Percentiles rank a stretch among this genome's conserved stretches.
Evolutionary conservation across 768 basidiomycete species (phyloP).

Genomic region (Boletus fagicola): DNA sequence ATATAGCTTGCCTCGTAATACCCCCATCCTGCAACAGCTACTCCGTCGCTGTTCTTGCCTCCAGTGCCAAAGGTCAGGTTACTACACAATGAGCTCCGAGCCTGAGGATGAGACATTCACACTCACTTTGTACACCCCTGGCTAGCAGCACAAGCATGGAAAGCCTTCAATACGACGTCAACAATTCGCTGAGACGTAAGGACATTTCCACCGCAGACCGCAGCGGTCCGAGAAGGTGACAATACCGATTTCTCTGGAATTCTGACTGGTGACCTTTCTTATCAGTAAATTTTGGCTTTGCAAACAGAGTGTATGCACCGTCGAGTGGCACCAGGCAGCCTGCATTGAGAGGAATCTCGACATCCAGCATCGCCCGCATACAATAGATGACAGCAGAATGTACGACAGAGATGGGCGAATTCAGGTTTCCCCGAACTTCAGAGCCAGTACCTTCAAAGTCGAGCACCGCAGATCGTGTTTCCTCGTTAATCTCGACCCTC

Average conservation of each 20-base stretch:
- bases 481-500: slow-evolving; percentile 71
- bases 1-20: slow-evolving; percentile 67
- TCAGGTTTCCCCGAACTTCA: slow-evolving; percentile 83
- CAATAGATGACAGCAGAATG: slow-evolving; percentile 89
- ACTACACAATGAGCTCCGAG: slow-evolving; percentile 37
- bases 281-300: background rate
- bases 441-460: slow-evolving; percentile 85
- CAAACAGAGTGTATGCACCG: slow-evolving; percentile 42
- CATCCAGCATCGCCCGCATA: slow-evolving; percentile 81
- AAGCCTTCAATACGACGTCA: slow-evolving; percentile 90
- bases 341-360: slow-evolving; percentile 90
- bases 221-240: slow-evolving; percentile 80
- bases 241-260: slow-evolving; percentile 80
- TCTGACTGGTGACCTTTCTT: slow-evolving; percentile 46
- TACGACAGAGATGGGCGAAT: slow-evolving; percentile 81
- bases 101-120: background rate
- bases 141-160: slow-evolving; percentile 87
- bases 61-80: slow-evolving; percentile 89
- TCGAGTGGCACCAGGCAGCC: slow-evolving; percentile 88
- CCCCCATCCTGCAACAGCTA: slow-evolving; percentile 78
- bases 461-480: slow-evolving; percentile 72
- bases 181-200: slow-evolving; percentile 91
- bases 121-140: slow-evolving; percentile 91
- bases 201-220: slow-evolving; percentile 92
- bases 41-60: slow-evolving; percentile 81